phyloP scores from a whole-genome alignment of 192 early-diverging fungal genomes.

The Coemansia sp. region DNA sequence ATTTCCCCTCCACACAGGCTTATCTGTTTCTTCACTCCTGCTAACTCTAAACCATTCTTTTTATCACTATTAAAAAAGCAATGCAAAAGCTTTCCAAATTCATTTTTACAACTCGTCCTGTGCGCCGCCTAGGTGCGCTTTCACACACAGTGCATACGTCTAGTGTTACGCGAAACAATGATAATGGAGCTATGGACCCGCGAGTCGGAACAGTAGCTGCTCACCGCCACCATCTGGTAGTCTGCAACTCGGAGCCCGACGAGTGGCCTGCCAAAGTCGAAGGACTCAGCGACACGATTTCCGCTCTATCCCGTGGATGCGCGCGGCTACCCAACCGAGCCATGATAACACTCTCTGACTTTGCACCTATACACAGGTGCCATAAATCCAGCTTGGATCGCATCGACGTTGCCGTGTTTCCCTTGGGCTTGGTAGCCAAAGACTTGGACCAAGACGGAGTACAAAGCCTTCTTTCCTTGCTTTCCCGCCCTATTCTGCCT shows the following conservation, averaged over 20 bases:
- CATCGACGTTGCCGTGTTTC: conserved; percentile 50
- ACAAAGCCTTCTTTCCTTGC: conserved; percentile 29
- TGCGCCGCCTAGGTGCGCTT: background rate
- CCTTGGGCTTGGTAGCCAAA: conserved; percentile 37
- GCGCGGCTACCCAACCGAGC: conserved; percentile 39
- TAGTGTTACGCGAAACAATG: background rate
- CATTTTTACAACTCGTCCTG: background rate
- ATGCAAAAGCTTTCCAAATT: background rate
- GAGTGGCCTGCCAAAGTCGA: conserved; percentile 53
- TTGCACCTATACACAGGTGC: conserved; percentile 24
- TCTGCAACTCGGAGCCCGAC: conserved; percentile 46
- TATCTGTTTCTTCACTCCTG: conserved; percentile 13
- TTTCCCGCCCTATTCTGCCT: conserved; percentile 32
- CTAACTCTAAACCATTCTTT: background rate
- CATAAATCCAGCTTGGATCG: background rate
- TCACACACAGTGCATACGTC: background rate
- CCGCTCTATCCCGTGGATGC: conserved; percentile 39
- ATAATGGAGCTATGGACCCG: background rate
- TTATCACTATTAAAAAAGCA: background rate
- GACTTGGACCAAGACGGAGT: conserved; percentile 43
- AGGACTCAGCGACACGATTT: conserved; percentile 43
- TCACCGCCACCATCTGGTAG: conserved; percentile 46
- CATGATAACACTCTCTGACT: conserved; percentile 55
- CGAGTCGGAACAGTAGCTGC: conserved; percentile 42
- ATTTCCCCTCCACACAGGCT: background rate